These are phyloP conservation scores for Madurella fahalii DNA, from an alignment of 2,329 filamentous ascomycete genomes.

Conservation along the genomic window DNA sequence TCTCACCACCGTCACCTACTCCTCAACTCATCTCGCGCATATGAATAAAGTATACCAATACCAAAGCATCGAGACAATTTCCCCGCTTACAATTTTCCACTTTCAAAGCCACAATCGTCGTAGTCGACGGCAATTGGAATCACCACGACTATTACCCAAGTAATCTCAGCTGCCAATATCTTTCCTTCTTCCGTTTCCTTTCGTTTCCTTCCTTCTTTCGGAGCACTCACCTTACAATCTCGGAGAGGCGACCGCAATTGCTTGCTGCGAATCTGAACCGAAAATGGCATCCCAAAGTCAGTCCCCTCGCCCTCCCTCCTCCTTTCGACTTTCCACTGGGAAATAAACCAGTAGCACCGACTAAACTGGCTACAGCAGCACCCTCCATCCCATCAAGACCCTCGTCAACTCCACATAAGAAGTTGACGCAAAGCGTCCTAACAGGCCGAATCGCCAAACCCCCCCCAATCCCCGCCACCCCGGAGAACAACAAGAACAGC, in stretches of 20 bases:
- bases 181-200: neutral
- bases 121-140: neutral
- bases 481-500: neutral
- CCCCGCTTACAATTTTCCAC: too few relatives aligned
- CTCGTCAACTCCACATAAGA: too few relatives aligned
- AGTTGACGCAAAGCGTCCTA: neutral
- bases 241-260: neutral
- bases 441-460: neutral
- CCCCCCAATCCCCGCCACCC: too few relatives aligned
- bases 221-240: neutral
- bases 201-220: neutral
- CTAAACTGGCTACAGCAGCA: neutral
- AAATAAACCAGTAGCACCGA: neutral
- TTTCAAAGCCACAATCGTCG: too few relatives aligned
- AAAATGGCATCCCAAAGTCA: neutral
- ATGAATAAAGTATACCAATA: too few relatives aligned
- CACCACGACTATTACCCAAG: neutral
- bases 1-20: too few relatives aligned
- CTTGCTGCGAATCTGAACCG: neutral
- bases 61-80: too few relatives aligned
- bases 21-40: too few relatives aligned
- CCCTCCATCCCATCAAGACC: too few relatives aligned
- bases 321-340: neutral
- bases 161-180: neutral
- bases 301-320: neutral